Conservation (phyloP, 768 basidiomycete genomes). For the Pisolithus tinctorius region DNA sequence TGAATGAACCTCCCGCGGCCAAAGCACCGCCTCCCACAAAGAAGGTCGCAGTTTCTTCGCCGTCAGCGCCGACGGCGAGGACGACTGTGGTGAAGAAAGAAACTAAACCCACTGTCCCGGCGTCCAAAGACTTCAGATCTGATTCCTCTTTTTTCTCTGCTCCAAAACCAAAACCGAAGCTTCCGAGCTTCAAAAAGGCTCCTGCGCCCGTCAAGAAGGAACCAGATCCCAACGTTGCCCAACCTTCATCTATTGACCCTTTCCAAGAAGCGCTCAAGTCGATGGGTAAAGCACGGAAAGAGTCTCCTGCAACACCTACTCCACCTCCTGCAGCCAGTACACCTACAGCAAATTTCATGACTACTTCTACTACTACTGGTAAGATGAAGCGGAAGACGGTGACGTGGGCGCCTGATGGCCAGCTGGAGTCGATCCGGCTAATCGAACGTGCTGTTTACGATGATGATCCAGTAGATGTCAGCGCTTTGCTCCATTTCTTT, state of each 20-base stretch:
- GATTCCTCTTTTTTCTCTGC: slow-evolving; percentile 88
- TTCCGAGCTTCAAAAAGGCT: slow-evolving; percentile 84
- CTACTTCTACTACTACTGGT: slow-evolving; percentile 31
- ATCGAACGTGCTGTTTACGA: slow-evolving; percentile 88
- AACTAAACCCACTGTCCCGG: slow-evolving; percentile 24
- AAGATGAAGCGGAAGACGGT: slow-evolving; percentile 70
- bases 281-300: slow-evolving; percentile 57
- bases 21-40: slow-evolving; percentile 55
- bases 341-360: slow-evolving; percentile 28
- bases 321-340: slow-evolving; percentile 37
- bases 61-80: slow-evolving; percentile 25
- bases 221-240: slow-evolving; percentile 53
- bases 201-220: slow-evolving; percentile 46
- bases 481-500: slow-evolving; percentile 41
- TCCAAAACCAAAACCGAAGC: slow-evolving; percentile 75
- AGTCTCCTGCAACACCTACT: slow-evolving; percentile 55
- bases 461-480: slow-evolving; percentile 83
- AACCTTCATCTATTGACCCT: slow-evolving; percentile 71
- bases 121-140: slow-evolving; percentile 71
- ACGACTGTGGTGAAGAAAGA: slow-evolving; percentile 54
- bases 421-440: slow-evolving; percentile 67
- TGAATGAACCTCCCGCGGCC: slow-evolving; percentile 40
- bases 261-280: slow-evolving; percentile 79
- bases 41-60: slow-evolving; percentile 45
- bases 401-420: slow-evolving; percentile 68